Evolutionary conservation across 2,329 filamentous ascomycete genomes (phyloP).

Genomic region (Fusarium kyushuense): DNA sequence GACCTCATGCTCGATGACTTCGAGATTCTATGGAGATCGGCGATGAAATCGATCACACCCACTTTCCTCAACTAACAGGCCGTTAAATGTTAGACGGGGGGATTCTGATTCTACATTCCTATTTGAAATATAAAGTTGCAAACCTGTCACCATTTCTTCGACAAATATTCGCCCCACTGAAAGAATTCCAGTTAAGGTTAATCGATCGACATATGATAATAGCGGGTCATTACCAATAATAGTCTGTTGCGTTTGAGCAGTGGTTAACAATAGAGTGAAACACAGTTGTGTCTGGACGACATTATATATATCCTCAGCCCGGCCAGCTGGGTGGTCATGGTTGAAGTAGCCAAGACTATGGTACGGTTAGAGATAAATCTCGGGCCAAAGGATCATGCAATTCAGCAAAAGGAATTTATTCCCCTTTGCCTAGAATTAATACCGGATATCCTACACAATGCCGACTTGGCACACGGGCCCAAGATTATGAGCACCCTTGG

Average conservation of each 20-base stretch:
- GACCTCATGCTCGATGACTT: too few relatives aligned
- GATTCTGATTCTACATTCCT: too few relatives aligned
- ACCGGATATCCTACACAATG: slow-evolving; percentile 22
- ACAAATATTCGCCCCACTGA: not conserved
- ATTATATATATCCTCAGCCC: not conserved
- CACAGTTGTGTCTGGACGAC: not conserved
- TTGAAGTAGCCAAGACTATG: not conserved
- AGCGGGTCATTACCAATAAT: not conserved
- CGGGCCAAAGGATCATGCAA: slow-evolving; percentile 1
- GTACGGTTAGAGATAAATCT: not conserved
- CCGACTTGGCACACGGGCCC: slow-evolving; percentile 21
- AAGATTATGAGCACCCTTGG: slow-evolving; percentile 11
- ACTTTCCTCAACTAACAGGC: too few relatives aligned
- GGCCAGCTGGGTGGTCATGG: not conserved
- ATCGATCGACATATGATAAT: not conserved
- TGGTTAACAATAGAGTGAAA: not conserved
- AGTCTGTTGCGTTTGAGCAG: not conserved
- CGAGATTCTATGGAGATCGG: too few relatives aligned
- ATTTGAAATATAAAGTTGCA: too few relatives aligned
- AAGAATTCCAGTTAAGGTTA: not conserved
- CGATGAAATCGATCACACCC: too few relatives aligned
- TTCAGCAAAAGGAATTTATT: slow-evolving; percentile 1
- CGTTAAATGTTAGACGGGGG: too few relatives aligned
- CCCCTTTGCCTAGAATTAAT: slow-evolving; percentile 8
- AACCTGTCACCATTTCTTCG: too few relatives aligned